Evolutionary conservation across 2,329 filamentous ascomycete genomes (phyloP), one percentile per base, ranked within the genome.

Genomic region (Monilinia vaccinii-corymbosi): DNA sequence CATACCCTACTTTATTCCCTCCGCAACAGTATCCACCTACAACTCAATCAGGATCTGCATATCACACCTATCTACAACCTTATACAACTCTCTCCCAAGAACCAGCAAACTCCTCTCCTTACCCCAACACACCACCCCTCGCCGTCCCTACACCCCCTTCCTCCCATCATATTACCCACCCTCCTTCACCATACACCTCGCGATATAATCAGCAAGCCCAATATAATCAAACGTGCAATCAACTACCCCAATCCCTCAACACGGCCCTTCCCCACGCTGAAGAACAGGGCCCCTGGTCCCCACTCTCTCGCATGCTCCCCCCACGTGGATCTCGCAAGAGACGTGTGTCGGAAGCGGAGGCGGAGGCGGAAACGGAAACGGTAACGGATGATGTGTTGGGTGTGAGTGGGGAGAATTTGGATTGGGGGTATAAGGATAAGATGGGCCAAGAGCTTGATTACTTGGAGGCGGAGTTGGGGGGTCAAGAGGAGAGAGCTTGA

Each of bases 401-500:
- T 2, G 10, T 52, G 1, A 0, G 18, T 4, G 38, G 11, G 16
- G 2, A 4, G 1, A 21, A 16, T 25, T 1, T 4, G 10, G 7
- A 49, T 16, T 42, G 58, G 58, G 50, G 34, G 4, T 46, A 58
- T 31, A 46, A 31, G 32, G 59, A 61, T 48, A 61, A 61, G 40
- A 44, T 61, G 47, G 40, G 10, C 0, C 8, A 18, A 18, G 59
- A 61, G 32, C 38, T 61, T 10, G 59, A 61, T 23, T 23, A 2
- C 32, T 9, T 53, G 1, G 46, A 58, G 31, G 32, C 42, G 1
- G 46, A 58, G 38, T 34, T 48, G 59, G 31, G 18, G 9, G 36
- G 50, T 34, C 34, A 11, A 36, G 34, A 28, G 52, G 16, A 3
- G 36, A 32, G 34, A 28, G 6, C 3, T 28, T 14, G 44, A 23